These are phyloP conservation scores for Fusarium sp. DNA, from an alignment of 2,329 filamentous ascomycete species.

Conservation along the genomic window DNA sequence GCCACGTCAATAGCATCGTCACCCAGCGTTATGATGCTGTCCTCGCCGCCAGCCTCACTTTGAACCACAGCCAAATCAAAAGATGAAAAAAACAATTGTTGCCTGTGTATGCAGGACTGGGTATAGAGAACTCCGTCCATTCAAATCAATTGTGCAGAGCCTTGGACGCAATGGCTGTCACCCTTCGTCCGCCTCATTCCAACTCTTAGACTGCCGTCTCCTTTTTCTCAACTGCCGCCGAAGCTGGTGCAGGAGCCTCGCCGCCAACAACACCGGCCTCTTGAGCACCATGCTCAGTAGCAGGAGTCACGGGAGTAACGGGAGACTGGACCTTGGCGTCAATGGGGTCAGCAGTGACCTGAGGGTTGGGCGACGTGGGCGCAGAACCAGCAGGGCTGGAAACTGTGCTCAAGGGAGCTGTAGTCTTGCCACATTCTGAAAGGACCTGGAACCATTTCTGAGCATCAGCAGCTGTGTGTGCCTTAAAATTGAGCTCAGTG, in stretches of 20 bases:
- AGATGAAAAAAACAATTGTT: conserved; percentile 9
- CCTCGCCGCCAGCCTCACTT: conserved; percentile 34
- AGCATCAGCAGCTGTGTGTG: conserved; percentile 82
- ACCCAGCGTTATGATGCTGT: not conserved
- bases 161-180: conserved; percentile 9
- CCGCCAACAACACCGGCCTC: conserved; percentile 60
- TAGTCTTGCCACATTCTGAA: conserved; percentile 67
- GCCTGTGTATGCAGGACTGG: conserved; percentile 23
- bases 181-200: conserved; percentile 37
- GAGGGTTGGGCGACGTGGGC: conserved; percentile 47
- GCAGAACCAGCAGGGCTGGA: conserved; percentile 45
- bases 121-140: conserved; percentile 29
- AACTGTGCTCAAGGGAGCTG: conserved; percentile 49
- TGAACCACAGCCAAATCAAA: conserved; percentile 12
- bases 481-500: conserved; percentile 89
- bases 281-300: conserved; percentile 55
- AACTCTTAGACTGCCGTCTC: conserved; percentile 32
- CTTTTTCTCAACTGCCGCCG: conserved; percentile 37
- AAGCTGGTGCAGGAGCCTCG: conserved; percentile 39
- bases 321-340: conserved; percentile 38
- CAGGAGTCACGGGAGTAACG: conserved; percentile 28
- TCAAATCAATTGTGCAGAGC: conserved; percentile 9
- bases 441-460: conserved; percentile 88
- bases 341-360: conserved; percentile 27
- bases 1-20: conserved; percentile 20